phyloP scores from a whole-genome alignment of 2,329 filamentous ascomycete genomes.

The Diplodia intermedia region DNA sequence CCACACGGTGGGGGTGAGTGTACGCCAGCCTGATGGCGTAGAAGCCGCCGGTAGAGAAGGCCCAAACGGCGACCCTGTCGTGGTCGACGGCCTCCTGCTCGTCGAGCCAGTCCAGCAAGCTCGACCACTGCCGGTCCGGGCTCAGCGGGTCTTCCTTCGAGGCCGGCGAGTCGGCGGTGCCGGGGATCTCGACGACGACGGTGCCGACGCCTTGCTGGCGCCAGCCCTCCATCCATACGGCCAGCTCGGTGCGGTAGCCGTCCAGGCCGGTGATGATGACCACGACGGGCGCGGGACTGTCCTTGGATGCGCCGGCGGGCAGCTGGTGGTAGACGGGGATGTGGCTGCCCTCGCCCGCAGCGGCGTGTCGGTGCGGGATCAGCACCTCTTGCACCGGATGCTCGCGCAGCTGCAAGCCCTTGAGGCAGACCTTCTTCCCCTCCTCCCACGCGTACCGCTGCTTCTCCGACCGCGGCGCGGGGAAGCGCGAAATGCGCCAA shows the following conservation, averaged over 20 bases:
- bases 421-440: slow-evolving; percentile 69
- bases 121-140: slow-evolving; percentile 62
- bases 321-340: slow-evolving; percentile 72
- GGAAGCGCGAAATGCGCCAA: slow-evolving; percentile 77
- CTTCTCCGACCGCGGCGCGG: slow-evolving; percentile 56
- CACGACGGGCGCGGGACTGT: slow-evolving; percentile 58
- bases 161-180: slow-evolving; percentile 64
- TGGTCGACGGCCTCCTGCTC: slow-evolving; percentile 57
- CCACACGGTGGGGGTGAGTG: slow-evolving; percentile 60
- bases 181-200: slow-evolving; percentile 63
- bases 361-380: slow-evolving; percentile 64
- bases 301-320: slow-evolving; percentile 55
- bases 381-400: slow-evolving; percentile 68
- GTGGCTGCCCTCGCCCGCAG: slow-evolving; percentile 58
- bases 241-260: slow-evolving; percentile 64
- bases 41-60: slow-evolving; percentile 65
- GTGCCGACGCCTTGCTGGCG: slow-evolving; percentile 57
- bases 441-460: slow-evolving; percentile 69
- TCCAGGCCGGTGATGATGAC: slow-evolving; percentile 66
- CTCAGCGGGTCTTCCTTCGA: slow-evolving; percentile 53
- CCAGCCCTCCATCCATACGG: slow-evolving; percentile 60
- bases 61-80: slow-evolving; percentile 60
- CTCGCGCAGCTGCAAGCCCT: slow-evolving; percentile 54
- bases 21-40: slow-evolving; percentile 65
- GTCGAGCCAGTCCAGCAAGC: slow-evolving; percentile 62